Percentiles rank a stretch among this genome's conserved stretches.
Conservation (phyloP, 2,329 filamentous ascomycete genomes). For the Colletotrichum orbiculare region DNA sequence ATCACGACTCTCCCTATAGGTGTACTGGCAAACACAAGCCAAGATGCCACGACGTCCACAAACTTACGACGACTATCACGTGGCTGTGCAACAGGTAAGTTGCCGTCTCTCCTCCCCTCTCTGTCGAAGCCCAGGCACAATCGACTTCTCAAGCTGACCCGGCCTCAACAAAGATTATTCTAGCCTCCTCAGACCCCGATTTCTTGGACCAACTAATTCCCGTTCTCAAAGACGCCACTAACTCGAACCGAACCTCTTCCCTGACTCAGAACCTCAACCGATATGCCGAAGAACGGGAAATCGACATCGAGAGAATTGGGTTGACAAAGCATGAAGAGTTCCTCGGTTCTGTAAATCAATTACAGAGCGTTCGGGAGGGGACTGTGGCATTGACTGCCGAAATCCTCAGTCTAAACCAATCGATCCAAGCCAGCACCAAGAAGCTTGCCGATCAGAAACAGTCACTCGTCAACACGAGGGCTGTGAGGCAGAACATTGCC, state of each 20-base stretch:
- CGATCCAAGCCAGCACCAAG: constrained; percentile 94
- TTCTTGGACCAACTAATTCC: constrained; percentile 97
- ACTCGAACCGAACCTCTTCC: constrained; percentile 76
- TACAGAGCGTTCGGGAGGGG: constrained; percentile 91
- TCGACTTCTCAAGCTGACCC: neutral
- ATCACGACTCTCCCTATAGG: too few relatives aligned
- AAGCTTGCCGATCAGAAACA: constrained; percentile 95
- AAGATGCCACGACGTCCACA: constrained; percentile 58
- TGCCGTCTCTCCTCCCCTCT: constrained; percentile 26
- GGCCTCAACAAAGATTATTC: constrained; percentile 76
- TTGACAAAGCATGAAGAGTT: constrained; percentile 98
- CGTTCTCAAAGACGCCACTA: constrained; percentile 88
- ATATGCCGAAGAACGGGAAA: constrained; percentile 87
- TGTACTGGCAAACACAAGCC: neutral
- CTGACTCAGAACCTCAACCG: constrained; percentile 82
- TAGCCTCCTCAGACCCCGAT: constrained; percentile 90
- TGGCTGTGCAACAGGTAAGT: constrained; percentile 57
- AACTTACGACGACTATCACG: constrained; percentile 59
- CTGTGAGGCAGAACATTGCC: constrained; percentile 94
- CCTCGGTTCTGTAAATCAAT: constrained; percentile 89
- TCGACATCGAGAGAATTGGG: constrained; percentile 93
- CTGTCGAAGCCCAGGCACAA: neutral
- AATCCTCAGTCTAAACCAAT: constrained; percentile 91
- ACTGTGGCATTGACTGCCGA: constrained; percentile 90
- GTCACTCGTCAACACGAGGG: constrained; percentile 89